A percentile compares a stretch with the other conserved stretches of the same genome.
These are phyloP conservation scores for Cardamine chenopodiifolia DNA, from an alignment of 345 rosid species.

Conservation along the genomic window DNA sequence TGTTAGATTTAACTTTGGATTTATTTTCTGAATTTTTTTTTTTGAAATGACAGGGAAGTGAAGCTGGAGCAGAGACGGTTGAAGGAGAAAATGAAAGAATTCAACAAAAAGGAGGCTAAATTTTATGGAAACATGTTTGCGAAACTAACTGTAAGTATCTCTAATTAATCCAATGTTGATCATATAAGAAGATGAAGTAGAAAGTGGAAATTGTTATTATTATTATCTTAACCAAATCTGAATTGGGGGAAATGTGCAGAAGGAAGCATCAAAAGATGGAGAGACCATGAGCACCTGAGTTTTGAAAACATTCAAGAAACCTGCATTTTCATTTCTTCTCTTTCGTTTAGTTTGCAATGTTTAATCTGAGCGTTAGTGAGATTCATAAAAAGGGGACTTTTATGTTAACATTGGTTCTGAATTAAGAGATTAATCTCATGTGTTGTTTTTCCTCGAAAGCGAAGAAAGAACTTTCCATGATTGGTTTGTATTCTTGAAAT, in stretches of 20 bases:
- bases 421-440: neutral
- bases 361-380: conserved; percentile 1
- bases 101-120: conserved; percentile 81
- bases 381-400: neutral
- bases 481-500: neutral
- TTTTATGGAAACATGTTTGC: conserved; percentile 86
- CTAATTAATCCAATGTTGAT: conserved; percentile 36
- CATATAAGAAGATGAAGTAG: neutral
- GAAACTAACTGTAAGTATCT: conserved; percentile 54
- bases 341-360: neutral
- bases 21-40: neutral
- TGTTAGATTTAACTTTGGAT: neutral
- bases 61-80: conserved; percentile 71
- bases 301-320: neutral
- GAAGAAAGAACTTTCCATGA: neutral
- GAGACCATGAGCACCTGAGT: conserved; percentile 15
- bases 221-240: neutral
- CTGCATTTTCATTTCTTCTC: conserved; percentile 4
- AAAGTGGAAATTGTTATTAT: neutral
- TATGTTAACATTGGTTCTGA: neutral
- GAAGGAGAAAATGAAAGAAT: conserved; percentile 85
- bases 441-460: neutral
- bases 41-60: conserved; percentile 63
- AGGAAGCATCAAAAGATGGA: conserved; percentile 38
- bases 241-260: conserved; percentile 45